A percentile compares a stretch with the other conserved stretches of the same genome.
These are phyloP conservation scores for Carex parvula DNA, from an alignment of 176 grass and related monocot genomes.

Conservation along the genomic window DNA sequence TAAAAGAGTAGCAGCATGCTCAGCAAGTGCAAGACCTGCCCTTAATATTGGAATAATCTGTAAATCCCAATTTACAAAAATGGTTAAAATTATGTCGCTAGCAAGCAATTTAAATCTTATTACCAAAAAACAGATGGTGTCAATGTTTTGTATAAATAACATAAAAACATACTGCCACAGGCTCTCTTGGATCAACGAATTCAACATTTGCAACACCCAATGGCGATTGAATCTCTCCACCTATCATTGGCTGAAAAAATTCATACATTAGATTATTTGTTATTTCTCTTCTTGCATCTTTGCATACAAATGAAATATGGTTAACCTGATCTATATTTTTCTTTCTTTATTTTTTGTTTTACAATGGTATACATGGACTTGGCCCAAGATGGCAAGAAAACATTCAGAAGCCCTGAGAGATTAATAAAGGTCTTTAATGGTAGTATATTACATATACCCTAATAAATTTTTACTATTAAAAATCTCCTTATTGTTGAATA, in stretches of 20 bases:
- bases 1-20: constrained; percentile 67
- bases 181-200: constrained; percentile 96
- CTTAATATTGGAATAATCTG: constrained; percentile 97
- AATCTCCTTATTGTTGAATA: neutral
- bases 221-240: constrained; percentile 76
- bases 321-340: neutral
- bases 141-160: constrained; percentile 22
- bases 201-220: constrained; percentile 80
- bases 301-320: neutral
- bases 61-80: constrained; percentile 28
- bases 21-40: constrained; percentile 89
- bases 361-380: neutral
- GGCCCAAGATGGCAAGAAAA: neutral
- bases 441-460: neutral
- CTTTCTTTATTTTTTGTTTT: neutral
- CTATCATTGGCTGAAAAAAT: constrained; percentile 87
- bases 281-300: neutral
- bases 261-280: constrained; percentile 11
- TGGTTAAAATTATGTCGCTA: constrained; percentile 22
- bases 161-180: constrained; percentile 60
- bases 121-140: constrained; percentile 15
- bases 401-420: neutral
- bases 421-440: neutral
- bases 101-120: constrained; percentile 24
- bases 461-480: neutral